Conservation (phyloP, 2,329 filamentous ascomycete species). For the Aureobasidium sp. region DNA sequence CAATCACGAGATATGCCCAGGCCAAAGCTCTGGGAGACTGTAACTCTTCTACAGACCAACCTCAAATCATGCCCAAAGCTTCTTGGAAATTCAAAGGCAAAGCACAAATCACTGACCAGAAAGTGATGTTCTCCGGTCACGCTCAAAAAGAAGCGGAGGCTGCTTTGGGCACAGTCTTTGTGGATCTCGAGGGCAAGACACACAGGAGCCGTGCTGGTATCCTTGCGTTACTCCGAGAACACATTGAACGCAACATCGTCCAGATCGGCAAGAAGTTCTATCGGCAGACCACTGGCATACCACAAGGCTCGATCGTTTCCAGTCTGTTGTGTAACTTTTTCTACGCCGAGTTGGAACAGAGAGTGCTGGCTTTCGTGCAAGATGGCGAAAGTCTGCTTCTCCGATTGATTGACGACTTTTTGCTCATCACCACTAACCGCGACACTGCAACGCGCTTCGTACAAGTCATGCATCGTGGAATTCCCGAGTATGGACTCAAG, state of each 20-base stretch:
- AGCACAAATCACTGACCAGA: slow-evolving; percentile 27
- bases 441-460: slow-evolving; percentile 66
- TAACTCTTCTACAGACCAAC: slow-evolving; percentile 28
- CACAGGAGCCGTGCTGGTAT: slow-evolving; percentile 53
- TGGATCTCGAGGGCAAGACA: slow-evolving; percentile 59
- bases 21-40: slow-evolving; percentile 45
- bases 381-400: slow-evolving; percentile 60
- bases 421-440: slow-evolving; percentile 70
- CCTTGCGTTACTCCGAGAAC: slow-evolving; percentile 64
- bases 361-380: slow-evolving; percentile 58
- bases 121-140: slow-evolving; percentile 27
- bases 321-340: slow-evolving; percentile 90
- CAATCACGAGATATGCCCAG: slow-evolving; percentile 67
- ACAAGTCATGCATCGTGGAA: slow-evolving; percentile 68
- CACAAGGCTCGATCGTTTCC: slow-evolving; percentile 85
- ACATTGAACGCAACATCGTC: slow-evolving; percentile 79
- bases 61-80: slow-evolving; percentile 28
- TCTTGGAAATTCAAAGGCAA: slow-evolving; percentile 37
- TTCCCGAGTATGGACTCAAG: slow-evolving; percentile 71
- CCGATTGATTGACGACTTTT: slow-evolving; percentile 84
- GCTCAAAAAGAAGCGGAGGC: slow-evolving; percentile 21
- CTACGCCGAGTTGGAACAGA: slow-evolving; percentile 75
- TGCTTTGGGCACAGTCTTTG: slow-evolving; percentile 64
- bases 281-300: slow-evolving; percentile 80
- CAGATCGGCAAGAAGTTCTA: slow-evolving; percentile 85